Evolutionary conservation across 371 early-diverging fungal species (phyloP), one percentile per base, ranked within the genome.

Genomic region (Entomophthora muscae): DNA sequence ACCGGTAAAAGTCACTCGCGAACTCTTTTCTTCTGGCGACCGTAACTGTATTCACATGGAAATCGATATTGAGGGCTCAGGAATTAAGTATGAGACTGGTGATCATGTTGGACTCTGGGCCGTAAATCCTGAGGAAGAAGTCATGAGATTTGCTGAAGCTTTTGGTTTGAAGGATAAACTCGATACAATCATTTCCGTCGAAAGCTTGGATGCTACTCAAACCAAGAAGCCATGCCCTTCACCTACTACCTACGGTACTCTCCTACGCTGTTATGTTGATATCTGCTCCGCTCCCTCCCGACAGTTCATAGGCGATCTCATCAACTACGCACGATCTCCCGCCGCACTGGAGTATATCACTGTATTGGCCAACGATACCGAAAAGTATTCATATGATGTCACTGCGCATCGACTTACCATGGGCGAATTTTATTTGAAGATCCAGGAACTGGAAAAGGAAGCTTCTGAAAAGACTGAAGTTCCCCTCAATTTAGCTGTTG

Each of bases 61-160:
- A 66, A 75, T 98, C 12, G 95, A 94, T 66, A 76, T 95, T 32
- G 66, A 74, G 2, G 87, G 81, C 52, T 81, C 86, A 21, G 88
- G 86, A 27, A 69, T 96, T 64, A 73, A 70, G 26, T 96, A 98
- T 68, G 80, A 85, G 62, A 78, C 94, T 7, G 98, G 98, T 57
- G 98, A 98, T 68, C 97, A 98, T 67, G 77, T 94, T 63, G 96
- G 91, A n/a, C 76, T 98, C 56, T 94, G 85, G 82, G 89, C 96
- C 1, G 77, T 82, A 24, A 98, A 96, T 71, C 76, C 83, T 52
- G 88, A 86, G 26, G 72, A 72, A 32, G 85, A 90, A 64, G 90
- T 95, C 1, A 61, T 67, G 3, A 73, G 79, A 29, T 65, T 89
- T 23, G 85, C 86, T 22, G 51, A 68, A 1, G 79, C 81, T 1